A percentile compares a stretch with the other conserved stretches of the same genome.
These are phyloP conservation scores for Tylopilus subfusipes DNA, from an alignment of 768 basidiomycete species.

Conservation along the genomic window DNA sequence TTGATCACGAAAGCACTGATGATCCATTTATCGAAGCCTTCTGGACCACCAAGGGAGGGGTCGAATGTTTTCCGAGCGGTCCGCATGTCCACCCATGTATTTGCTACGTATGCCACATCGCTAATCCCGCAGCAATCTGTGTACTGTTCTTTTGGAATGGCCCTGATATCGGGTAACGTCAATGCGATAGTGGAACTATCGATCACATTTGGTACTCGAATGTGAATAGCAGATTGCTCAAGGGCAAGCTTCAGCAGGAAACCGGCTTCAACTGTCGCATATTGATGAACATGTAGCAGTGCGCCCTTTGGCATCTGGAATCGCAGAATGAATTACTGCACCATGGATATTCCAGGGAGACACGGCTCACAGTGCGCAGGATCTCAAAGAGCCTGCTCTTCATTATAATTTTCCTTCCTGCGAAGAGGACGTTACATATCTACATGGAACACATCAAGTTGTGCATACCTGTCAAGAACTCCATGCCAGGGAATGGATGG, in stretches of 20 bases:
- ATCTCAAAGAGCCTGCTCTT: slow-evolving; percentile 39
- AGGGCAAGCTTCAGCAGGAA: slow-evolving; percentile 37
- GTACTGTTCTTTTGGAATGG: slow-evolving; percentile 28
- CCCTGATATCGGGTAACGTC: slow-evolving; percentile 35
- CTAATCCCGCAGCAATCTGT: slow-evolving; percentile 26
- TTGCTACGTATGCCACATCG: slow-evolving; percentile 25
- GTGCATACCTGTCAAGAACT: background rate
- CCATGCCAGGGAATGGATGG: background rate
- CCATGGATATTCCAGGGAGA: background rate
- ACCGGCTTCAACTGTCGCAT: slow-evolving; percentile 38
- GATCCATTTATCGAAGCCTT: slow-evolving; percentile 44
- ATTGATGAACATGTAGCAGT: slow-evolving; percentile 43
- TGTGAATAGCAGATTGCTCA: slow-evolving; percentile 38
- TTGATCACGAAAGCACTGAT: slow-evolving; percentile 37
- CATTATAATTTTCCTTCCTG: background rate
- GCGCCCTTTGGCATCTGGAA: slow-evolving; percentile 48
- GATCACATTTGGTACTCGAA: slow-evolving; percentile 27
- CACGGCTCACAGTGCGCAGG: slow-evolving; percentile 31
- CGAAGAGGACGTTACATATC: background rate
- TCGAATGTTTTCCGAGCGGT: slow-evolving; percentile 36
- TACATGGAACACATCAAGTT: background rate
- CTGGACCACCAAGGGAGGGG: slow-evolving; percentile 34
- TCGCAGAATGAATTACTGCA: background rate
- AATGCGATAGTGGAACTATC: slow-evolving; percentile 22
- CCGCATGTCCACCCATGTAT: slow-evolving; percentile 35